These are phyloP conservation scores for Eucalyptus erythrocorys DNA, from an alignment of 345 rosid species.

Conservation along the genomic window DNA sequence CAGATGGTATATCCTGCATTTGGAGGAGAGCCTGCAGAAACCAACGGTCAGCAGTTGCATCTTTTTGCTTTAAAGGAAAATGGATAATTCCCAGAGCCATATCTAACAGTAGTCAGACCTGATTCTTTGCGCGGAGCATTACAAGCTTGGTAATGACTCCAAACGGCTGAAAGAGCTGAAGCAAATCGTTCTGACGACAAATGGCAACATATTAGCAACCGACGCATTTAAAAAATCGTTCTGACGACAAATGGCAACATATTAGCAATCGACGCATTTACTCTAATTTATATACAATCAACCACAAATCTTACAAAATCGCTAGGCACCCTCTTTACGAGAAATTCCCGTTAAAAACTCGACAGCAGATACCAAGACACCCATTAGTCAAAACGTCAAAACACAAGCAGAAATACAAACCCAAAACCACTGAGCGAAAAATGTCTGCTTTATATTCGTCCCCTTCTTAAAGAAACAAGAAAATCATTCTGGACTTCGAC, in stretches of 20 bases:
- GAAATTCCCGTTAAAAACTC: background rate
- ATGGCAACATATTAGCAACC: background rate
- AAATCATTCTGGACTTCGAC: background rate
- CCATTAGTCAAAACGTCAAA: background rate
- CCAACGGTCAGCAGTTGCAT: background rate
- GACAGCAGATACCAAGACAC: background rate
- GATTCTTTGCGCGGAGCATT: constrained; percentile 98
- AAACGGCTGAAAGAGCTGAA: constrained; percentile 95
- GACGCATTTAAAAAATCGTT: background rate
- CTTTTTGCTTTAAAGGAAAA: background rate
- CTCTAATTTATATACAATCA: background rate
- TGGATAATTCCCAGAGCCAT: background rate
- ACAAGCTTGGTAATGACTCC: constrained; percentile 97
- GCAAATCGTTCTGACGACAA: constrained; percentile 75
- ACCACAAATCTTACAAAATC: background rate
- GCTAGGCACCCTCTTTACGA: background rate
- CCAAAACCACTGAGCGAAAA: background rate
- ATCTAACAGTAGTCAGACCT: constrained; percentile 30
- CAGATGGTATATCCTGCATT: constrained; percentile 93
- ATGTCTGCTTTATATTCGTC: background rate
- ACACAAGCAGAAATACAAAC: background rate
- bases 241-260: background rate
- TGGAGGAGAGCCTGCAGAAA: constrained; percentile 81
- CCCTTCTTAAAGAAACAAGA: background rate
- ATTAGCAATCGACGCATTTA: background rate